Evolutionary conservation across 23 red algal genomes (phyloP).

Genomic region (Gracilaria caudata): DNA sequence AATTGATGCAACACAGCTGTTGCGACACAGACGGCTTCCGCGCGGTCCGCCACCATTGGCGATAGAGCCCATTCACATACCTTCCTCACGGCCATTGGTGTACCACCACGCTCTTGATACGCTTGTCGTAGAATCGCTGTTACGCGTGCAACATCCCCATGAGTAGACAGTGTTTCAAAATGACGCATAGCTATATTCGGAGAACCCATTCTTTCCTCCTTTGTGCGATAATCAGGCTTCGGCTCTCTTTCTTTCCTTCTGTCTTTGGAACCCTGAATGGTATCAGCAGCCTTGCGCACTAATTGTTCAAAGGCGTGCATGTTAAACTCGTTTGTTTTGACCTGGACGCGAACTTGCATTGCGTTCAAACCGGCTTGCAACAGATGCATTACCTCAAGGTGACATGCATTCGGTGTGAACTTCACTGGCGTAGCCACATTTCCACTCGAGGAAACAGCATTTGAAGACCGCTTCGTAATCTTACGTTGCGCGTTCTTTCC

Average conservation of each 20-base stretch:
- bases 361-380: conserved; percentile 8
- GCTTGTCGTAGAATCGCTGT: conserved; percentile 22
- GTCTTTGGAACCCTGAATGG: conserved; percentile 13
- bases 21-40: conserved; percentile 49
- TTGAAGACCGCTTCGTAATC: background rate
- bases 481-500: conserved; percentile 6
- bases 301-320: conserved; percentile 35
- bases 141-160: conserved; percentile 59
- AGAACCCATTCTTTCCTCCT: conserved; percentile 21
- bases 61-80: conserved; percentile 44
- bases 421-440: background rate
- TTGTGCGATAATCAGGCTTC: conserved; percentile 12
- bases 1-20: conserved; percentile 29
- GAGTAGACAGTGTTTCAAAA: conserved; percentile 39
- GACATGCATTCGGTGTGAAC: conserved; percentile 36
- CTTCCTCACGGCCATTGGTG: conserved; percentile 20
- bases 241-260: conserved; percentile 25
- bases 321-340: conserved; percentile 14
- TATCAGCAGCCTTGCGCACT: conserved; percentile 9
- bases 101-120: conserved; percentile 11
- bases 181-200: conserved; percentile 35
- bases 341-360: background rate
- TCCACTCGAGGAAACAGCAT: background rate
- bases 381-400: conserved; percentile 43
- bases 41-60: conserved; percentile 24